Evolutionary conservation across 305 asterid genomes (phyloP), one percentile per base, ranked within the genome.

Genomic region (Solanum hybrid): DNA sequence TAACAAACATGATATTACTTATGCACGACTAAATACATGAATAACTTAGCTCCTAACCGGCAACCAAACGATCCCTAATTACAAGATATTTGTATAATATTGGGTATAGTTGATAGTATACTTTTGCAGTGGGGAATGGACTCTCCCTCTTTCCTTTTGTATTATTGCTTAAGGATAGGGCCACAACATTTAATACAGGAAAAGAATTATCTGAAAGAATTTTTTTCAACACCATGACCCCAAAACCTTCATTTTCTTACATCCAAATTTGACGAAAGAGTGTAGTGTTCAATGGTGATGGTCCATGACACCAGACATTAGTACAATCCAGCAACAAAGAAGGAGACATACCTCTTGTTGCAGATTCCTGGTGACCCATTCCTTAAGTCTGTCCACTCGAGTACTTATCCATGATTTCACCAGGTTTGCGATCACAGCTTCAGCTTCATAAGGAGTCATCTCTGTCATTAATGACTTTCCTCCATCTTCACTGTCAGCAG

Each of bases 401-500:
- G 96, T 94, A 89, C 88, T 91, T 90, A 95, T 96, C 99, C 99
- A 97, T 26, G 97, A 92, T 85, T 95, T 94, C 82, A 95, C 99
- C 90, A 97, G 92, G 91, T 90, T 92, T 56, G 90, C 90, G 37
- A 97, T 94, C 89, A 95, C 98, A 90, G 96, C 91, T 92, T 96
- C 98, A 89, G 97, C 94, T 93, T 96, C 99, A 56, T 94, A 97
- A 87, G 99, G 99, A 93, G 94, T 89, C 98, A 97, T 95, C 94
- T 97, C 99, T 92, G 94, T 97, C 90, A 97, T 97, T 78, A 96
- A 94, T 69, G 98, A 95, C 90, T 97, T 97, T 69, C 99, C 99
- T 92, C 98, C 98, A 92, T 97, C 99, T 89, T 96, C 99, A 89
- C 99, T 96, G 88, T 96, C 98, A 73, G 92, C 95, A 22, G 98